Base-by-base conservation (phyloP, 2,329 filamentous ascomycete genomes). In the Teratosphaeria pseudoeucalypti region DNA sequence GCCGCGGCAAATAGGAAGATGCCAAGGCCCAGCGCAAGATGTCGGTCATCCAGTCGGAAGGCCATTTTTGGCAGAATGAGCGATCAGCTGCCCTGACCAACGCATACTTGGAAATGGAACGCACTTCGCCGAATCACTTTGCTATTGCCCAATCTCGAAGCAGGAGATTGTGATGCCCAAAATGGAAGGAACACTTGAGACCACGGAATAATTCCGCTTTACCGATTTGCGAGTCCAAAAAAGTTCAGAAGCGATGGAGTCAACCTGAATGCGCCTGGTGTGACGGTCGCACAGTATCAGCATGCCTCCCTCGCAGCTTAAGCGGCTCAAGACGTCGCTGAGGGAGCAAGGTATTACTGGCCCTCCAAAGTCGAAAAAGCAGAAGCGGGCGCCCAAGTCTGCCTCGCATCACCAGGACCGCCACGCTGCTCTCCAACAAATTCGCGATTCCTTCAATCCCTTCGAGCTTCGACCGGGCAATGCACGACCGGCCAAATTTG, bases 261-360 rank as follows among this genome's bases (percentile, higher is more conserved):
- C 37, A 16, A 43, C 6, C 12, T 16, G 6, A 1, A 14, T 12
- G 37, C 37, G 37, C 37, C 11, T 14, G n/a, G 23, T 6, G 6
- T 49, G n/a, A 6, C 19, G 23, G 16, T 23, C 43, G 43, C 43
- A 49, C 19, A 32, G 19, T 19, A 57, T 16, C 58, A 34, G 55
- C 58, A 99, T 99, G 94, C 86, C 92, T 67, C 90, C 92, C 63
- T 99, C 95, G 12, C 95, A 99, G 79, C 82, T 99, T 60, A 99
- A 97, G 77, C 88, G 92, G 75, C 83, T 99, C 53, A 99, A 97
- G 77, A 83, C 89, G 66, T 96, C 92, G 10, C 82, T 99, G 54
- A 84, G 86, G 63, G 91, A 96, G 60, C 89, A 92, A 71, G 94
- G 94, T 58, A 86, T 99, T 57, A 86, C 92, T 52, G 90, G 92